A percentile compares a stretch with the other conserved stretches of the same genome.
phyloP scores from a whole-genome alignment of 169 alveolate species.

The Eimeria brunetti region DNA sequence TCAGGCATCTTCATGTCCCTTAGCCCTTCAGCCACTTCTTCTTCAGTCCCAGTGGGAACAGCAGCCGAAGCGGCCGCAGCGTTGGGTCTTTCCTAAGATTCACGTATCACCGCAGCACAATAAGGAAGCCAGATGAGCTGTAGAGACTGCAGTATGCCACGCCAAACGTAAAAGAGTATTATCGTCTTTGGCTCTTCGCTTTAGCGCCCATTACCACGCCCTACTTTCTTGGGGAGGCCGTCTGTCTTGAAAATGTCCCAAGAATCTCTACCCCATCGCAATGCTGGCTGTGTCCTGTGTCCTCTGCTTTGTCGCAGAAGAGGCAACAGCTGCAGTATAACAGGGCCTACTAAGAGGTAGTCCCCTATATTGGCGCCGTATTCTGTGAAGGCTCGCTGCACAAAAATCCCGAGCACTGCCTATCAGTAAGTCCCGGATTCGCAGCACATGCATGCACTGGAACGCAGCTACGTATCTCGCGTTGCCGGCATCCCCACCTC shows the following conservation, averaged over 20 bases:
- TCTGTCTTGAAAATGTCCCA: conserved; percentile 22
- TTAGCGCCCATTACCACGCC: not conserved
- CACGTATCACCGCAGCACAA: not conserved
- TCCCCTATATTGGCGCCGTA: conserved; percentile 45
- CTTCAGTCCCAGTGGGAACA: not conserved
- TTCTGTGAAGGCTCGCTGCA: conserved; percentile 43
- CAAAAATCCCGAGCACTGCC: not conserved
- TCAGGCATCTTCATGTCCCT: not conserved
- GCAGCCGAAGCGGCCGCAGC: not conserved
- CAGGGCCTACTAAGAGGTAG: conserved; percentile 64
- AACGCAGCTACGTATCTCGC: not conserved
- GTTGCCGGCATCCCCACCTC: conserved; percentile 55
- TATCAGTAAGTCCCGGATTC: not conserved
- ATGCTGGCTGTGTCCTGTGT: not conserved
- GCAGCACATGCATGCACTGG: not conserved
- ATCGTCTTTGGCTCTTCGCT: not conserved
- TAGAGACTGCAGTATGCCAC: not conserved
- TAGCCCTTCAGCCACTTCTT: not conserved
- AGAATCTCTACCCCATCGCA: not conserved
- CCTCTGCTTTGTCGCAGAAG: conserved; percentile 9
- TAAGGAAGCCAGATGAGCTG: not conserved
- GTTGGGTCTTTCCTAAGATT: not conserved
- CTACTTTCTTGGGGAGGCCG: conserved; percentile 53
- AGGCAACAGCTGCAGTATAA: conserved; percentile 69
- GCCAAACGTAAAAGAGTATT: not conserved